Conservation (phyloP, 306 rosid species). For the Gillenia trifoliata region DNA sequence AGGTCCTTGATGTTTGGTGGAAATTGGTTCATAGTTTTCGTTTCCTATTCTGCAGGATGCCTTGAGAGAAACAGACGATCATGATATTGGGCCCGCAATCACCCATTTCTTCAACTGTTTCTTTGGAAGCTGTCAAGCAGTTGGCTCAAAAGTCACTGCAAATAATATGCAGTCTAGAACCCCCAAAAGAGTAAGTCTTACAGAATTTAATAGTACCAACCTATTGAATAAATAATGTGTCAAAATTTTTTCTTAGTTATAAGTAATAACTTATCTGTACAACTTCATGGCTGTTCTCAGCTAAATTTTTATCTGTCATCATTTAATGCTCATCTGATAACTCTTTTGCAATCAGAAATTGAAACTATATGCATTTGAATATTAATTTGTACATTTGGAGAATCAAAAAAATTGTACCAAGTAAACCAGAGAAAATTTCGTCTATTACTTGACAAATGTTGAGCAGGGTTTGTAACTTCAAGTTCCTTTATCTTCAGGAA, state of each 20-base stretch:
- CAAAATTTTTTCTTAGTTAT: neutral
- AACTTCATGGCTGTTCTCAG: neutral
- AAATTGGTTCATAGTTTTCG: slow-evolving; percentile 1
- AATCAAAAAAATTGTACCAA: neutral
- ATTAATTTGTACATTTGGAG: neutral
- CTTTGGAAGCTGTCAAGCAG: slow-evolving; percentile 74
- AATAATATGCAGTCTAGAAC: slow-evolving; percentile 44
- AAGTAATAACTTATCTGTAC: neutral
- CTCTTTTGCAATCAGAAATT: neutral
- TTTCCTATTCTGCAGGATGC: slow-evolving; percentile 52
- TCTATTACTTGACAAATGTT: neutral
- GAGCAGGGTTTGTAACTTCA: neutral
- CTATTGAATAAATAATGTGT: neutral
- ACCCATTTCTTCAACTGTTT: slow-evolving; percentile 89
- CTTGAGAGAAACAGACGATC: slow-evolving; percentile 86
- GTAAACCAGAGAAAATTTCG: neutral
- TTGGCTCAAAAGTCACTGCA: slow-evolving; percentile 42
- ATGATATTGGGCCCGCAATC: slow-evolving; percentile 75
- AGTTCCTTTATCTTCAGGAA: slow-evolving; percentile 48
- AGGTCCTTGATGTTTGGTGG: neutral
- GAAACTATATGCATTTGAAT: neutral
- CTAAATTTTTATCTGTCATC: slow-evolving; percentile 5
- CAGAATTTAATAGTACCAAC: neutral
- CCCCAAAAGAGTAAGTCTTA: slow-evolving; percentile 50
- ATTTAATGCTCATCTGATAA: neutral